These are phyloP conservation scores for Lepidium campestre DNA, from an alignment of 441 rosid genomes.

Conservation along the genomic window DNA sequence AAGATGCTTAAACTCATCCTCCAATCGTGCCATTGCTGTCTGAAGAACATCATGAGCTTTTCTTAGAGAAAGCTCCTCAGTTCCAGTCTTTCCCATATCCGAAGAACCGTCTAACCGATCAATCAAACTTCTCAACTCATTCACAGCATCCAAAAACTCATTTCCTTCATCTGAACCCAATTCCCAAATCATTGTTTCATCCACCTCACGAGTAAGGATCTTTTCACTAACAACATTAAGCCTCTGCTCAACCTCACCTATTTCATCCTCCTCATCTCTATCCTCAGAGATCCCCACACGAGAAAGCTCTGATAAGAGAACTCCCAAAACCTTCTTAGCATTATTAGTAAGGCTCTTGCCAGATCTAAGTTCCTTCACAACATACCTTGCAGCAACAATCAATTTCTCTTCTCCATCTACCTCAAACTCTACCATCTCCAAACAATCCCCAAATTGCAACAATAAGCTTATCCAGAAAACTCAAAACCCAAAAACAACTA, in stretches of 20 bases:
- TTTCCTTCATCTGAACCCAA: constrained; percentile 46
- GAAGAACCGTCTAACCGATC: constrained; percentile 40
- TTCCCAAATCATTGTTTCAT: constrained; percentile 81
- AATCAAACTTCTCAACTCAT: constrained; percentile 49
- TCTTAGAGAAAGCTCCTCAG: constrained; percentile 35
- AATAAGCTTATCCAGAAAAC: neutral
- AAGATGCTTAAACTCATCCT: constrained; percentile 75
- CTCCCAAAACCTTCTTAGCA: constrained; percentile 51
- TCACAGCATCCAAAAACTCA: constrained; percentile 49
- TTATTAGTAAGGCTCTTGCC: constrained; percentile 50
- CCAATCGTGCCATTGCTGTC: constrained; percentile 79
- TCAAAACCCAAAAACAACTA: neutral
- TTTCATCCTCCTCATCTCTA: constrained; percentile 25
- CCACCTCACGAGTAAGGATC: constrained; percentile 64
- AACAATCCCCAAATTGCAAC: neutral
- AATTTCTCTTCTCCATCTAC: constrained; percentile 56
- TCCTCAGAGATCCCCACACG: constrained; percentile 33
- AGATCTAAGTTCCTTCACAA: constrained; percentile 55
- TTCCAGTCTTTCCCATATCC: constrained; percentile 20
- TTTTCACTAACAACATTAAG: constrained; percentile 51
- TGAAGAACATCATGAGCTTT: constrained; percentile 80
- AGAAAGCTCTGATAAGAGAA: constrained; percentile 56
- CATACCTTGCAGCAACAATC: constrained; percentile 59
- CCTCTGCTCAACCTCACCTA: constrained; percentile 37
- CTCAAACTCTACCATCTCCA: constrained; percentile 48